Conservation (phyloP, 2,329 filamentous ascomycete species). For the Thermothelomyces thermophilus region DNA sequence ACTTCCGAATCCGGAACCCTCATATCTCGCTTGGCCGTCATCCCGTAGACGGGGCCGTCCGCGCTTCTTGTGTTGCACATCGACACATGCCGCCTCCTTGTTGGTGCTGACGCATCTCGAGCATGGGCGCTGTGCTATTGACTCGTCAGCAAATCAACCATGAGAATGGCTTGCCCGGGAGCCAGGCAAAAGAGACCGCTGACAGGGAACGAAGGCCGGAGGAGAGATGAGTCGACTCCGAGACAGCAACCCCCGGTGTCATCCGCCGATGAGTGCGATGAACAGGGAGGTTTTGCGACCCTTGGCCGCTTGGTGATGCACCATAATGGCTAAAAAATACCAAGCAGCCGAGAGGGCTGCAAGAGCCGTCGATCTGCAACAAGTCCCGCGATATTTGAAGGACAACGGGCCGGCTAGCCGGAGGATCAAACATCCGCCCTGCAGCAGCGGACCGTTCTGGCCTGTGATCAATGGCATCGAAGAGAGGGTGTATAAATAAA, state of each 20-base stretch:
- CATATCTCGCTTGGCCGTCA: slow-evolving; percentile 56
- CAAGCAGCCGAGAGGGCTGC: neutral
- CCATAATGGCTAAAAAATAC: slow-evolving; percentile 17
- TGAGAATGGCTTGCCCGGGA: neutral
- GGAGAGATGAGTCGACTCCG: slow-evolving; percentile 7
- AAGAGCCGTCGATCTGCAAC: slow-evolving; percentile 13
- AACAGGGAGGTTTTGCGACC: neutral
- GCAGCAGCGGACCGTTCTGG: slow-evolving; percentile 20
- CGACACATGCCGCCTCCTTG: slow-evolving; percentile 73
- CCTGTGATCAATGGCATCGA: slow-evolving; percentile 9
- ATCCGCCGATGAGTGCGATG: neutral
- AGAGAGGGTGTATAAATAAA: too few relatives aligned
- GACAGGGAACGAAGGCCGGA: neutral
- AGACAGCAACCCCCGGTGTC: neutral
- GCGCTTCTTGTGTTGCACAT: slow-evolving; percentile 81
- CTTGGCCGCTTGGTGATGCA: neutral
- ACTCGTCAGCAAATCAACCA: slow-evolving; percentile 30
- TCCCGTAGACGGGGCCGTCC: slow-evolving; percentile 72
- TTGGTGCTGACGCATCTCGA: slow-evolving; percentile 70
- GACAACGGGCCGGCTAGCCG: slow-evolving; percentile 25
- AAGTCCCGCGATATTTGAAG: slow-evolving; percentile 18
- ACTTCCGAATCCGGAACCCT: slow-evolving; percentile 42
- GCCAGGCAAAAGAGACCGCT: neutral
- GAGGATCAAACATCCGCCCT: slow-evolving; percentile 14
- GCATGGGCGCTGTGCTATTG: slow-evolving; percentile 65